Evolutionary conservation across 352 stramenopile genomes (phyloP), one percentile per base, ranked within the genome.

Genomic region (Globisporangium nagaii): DNA sequence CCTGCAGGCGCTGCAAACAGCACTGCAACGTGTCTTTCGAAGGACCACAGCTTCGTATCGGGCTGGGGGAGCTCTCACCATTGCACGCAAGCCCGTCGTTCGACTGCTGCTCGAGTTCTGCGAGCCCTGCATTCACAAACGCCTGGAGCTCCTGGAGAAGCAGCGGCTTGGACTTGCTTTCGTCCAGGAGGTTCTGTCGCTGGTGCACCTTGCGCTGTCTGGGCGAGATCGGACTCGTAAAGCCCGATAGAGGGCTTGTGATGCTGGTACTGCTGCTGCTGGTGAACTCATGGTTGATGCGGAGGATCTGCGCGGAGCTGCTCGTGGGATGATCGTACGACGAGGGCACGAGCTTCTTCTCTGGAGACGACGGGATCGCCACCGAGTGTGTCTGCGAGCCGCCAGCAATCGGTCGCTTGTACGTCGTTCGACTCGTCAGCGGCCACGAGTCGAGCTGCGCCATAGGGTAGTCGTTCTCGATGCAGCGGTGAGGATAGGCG

Each of bases 71-170:
- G n/a, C n/a, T n/a, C n/a, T n/a, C n/a, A n/a, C n/a, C n/a, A n/a
- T n/a, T n/a, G n/a, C n/a, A n/a, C n/a, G n/a, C n/a, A n/a, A n/a
- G n/a, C n/a, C 11, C 24, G 22, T 66, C n/a, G 12, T 59, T 20
- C 1, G 27, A 15, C 13, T 53, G 32, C 15, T 59, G 49, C 0
- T 31, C 19, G 10, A 58, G 56, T 28, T 46, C 40, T 8, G 32
- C 42, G 27, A 86, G 53, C 24, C 79, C 70, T 3, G 34, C 11
- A 2, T 60, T 34, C 22, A 86, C 32, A 22, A 78, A 78, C 6
- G 51, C 36, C 13, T 79, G 42, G 6, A 86, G 40, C 47, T 83
- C 72, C 40, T 86, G 75, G 2, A 86, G 46, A 27, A 83, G 35
- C 28, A 61, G 50, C 9, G 74, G 69, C 60, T 68, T 72, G 45